phyloP scores from a whole-genome alignment of 805 yeast genomes.

The Yarrowia sp. region DNA sequence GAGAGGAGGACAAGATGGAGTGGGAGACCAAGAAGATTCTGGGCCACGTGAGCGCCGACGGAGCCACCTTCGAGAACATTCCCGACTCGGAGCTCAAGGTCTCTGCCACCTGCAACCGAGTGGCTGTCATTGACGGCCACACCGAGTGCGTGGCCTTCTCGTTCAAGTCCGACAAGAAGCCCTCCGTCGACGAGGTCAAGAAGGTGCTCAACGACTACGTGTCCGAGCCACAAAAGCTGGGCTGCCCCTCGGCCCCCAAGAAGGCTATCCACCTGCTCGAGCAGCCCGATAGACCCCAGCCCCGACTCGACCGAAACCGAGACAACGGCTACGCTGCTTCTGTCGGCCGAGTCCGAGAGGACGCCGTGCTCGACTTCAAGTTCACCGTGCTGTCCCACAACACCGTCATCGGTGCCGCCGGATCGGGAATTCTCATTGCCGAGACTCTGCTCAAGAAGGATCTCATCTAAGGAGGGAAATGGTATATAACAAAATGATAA shows the following conservation, averaged over 20 bases:
- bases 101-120: conserved; percentile 96
- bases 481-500: neutral
- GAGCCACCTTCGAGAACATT: conserved; percentile 62
- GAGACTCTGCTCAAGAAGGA: conserved; percentile 83
- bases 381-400: conserved; percentile 98
- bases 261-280: conserved; percentile 91
- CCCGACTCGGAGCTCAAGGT: conserved; percentile 77
- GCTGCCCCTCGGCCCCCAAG: conserved; percentile 92
- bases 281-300: conserved; percentile 94
- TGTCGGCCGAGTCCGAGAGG: conserved; percentile 93
- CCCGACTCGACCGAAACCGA: conserved; percentile 94
- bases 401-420: conserved; percentile 98
- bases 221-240: conserved; percentile 80
- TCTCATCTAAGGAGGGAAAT: conserved; percentile 57
- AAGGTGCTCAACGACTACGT: conserved; percentile 70
- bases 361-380: conserved; percentile 90
- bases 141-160: conserved; percentile 91
- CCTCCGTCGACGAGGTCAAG: conserved; percentile 82
- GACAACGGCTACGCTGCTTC: conserved; percentile 93
- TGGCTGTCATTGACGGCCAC: conserved; percentile 97
- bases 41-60: conserved; percentile 61
- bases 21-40: conserved; percentile 97
- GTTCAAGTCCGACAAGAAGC: conserved; percentile 83
- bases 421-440: conserved; percentile 95
- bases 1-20: conserved; percentile 98